These are phyloP conservation scores for Plantago ovata DNA, from an alignment of 257 asterid genomes.

Conservation along the genomic window DNA sequence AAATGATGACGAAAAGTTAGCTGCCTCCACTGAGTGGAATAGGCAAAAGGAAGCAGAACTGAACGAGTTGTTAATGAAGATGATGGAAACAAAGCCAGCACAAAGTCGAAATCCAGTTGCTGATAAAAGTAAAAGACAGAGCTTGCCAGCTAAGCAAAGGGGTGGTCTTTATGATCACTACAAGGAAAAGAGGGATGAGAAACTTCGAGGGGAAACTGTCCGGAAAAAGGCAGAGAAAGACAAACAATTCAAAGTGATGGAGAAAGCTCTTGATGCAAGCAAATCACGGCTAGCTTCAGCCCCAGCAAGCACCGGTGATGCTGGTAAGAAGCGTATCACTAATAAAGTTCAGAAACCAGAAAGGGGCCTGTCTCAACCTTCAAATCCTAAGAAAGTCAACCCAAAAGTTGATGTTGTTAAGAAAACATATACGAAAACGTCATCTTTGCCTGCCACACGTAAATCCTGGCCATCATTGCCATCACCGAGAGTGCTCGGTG, in stretches of 20 bases:
- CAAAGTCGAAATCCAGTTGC: slow-evolving; percentile 39
- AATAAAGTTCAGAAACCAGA: slow-evolving; percentile 62
- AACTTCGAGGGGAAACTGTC: slow-evolving; percentile 57
- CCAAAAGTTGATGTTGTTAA: slow-evolving; percentile 46
- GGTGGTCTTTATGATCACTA: slow-evolving; percentile 63
- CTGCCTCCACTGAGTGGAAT: slow-evolving; percentile 80
- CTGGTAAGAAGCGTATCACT: slow-evolving; percentile 37
- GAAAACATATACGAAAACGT: slow-evolving; percentile 50
- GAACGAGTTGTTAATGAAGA: slow-evolving; percentile 72
- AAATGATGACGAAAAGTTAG: slow-evolving; percentile 40
- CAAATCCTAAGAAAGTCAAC: slow-evolving; percentile 50
- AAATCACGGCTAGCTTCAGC: slow-evolving; percentile 45
- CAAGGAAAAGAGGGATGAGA: slow-evolving; percentile 78
- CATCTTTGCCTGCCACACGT: slow-evolving; percentile 67
- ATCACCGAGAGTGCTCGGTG: slow-evolving; percentile 54
- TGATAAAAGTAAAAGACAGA: slow-evolving; percentile 48
- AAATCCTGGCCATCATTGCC: slow-evolving; percentile 90
- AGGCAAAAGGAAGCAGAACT: slow-evolving; percentile 91
- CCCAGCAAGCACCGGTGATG: slow-evolving; percentile 42
- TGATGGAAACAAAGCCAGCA: slow-evolving; percentile 86
- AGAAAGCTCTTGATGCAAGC: slow-evolving; percentile 48
- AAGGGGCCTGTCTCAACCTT: slow-evolving; percentile 42
- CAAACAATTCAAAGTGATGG: slow-evolving; percentile 44
- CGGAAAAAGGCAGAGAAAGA: slow-evolving; percentile 54
- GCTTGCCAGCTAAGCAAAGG: slow-evolving; percentile 48